Evolutionary conservation across 805 yeast genomes (phyloP).

Genomic region (Grigorovia humatica): DNA sequence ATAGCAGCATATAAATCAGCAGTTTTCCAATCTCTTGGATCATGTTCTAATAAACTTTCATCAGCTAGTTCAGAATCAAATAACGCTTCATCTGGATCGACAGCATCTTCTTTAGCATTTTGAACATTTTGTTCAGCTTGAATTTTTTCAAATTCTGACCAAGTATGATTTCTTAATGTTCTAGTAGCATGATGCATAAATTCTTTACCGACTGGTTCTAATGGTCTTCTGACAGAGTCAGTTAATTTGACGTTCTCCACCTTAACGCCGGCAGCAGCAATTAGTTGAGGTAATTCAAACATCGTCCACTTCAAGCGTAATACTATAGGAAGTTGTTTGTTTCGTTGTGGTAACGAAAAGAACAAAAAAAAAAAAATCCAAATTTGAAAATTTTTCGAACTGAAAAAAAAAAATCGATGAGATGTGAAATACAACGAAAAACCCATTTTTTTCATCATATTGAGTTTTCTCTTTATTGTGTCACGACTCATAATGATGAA

Average conservation of each 20-base stretch:
- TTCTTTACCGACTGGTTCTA: conserved; percentile 95
- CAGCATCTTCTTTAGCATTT: conserved; percentile 48
- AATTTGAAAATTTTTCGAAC: background rate
- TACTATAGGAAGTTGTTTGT: background rate
- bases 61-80: conserved; percentile 52
- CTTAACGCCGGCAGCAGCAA: conserved; percentile 44
- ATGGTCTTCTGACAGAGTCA: conserved; percentile 61
- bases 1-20: conserved; percentile 94
- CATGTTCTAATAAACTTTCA: conserved; percentile 71
- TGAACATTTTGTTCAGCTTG: conserved; percentile 85
- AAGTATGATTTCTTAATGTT: conserved; percentile 91
- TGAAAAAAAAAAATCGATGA: background rate
- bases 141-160: conserved; percentile 93
- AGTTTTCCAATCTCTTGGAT: conserved; percentile 96
- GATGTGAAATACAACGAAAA: background rate
- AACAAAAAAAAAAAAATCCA: background rate
- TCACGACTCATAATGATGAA: conserved; percentile 14
- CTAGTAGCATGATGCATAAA: conserved; percentile 96
- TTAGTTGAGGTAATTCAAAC: conserved; percentile 39
- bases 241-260: conserved; percentile 42
- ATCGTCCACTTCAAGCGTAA: conserved; percentile 2
- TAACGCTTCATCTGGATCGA: conserved; percentile 47
- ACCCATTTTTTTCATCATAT: too few relatives aligned
- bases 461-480: too few relatives aligned
- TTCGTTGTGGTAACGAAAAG: background rate